Evolutionary conservation across 2,329 filamentous ascomycete species (phyloP), one percentile per base, ranked within the genome.

Genomic region (Juglanconis oblonga): DNA sequence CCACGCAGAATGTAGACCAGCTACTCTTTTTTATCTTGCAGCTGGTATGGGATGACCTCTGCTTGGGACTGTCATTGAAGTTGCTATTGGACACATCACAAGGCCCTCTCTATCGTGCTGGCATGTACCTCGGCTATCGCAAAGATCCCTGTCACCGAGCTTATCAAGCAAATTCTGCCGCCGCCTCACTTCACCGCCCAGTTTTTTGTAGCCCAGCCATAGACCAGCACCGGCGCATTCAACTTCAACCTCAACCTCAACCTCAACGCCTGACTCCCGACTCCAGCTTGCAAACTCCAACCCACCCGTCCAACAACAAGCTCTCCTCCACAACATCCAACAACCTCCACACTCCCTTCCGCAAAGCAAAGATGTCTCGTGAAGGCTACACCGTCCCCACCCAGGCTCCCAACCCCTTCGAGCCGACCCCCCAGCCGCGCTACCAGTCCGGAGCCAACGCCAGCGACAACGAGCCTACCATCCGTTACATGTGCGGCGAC

Each of bases 401-500:
- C 59, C 77, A 74, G 36, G 73, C 76, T 58, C 69, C 70, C 68
- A 77, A 77, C 67, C 74, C 72, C 60, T 73, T 73, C 59, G 71
- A 69, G 57, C 71, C 74, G 24, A 24, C 24, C 65, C 35, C 42
- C 11, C 53, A 55, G 33, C 4, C 54, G 13, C 33, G 54, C 45
- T 56, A 38, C 44, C 72, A 73, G 57, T 74, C 77, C 65, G 72
- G 69, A 70, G 73, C 75, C 63, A 72, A 72, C 58, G 74, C 77
- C 65, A 68, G 69, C 61, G 74, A 76, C 69, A 77, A 79, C 61
- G 83, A 82, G 52, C 80, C 85, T 64, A 76, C 80, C 52, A 89
- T 89, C 74, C 80, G 82, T 67, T 92, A 91, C 74, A 79, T 87
- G 67, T 96, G 91, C 79, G 92, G 91, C 72, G 91, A 96, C 77